phyloP scores from a whole-genome alignment of 345 rosid species.

The Heritiera littoralis region DNA sequence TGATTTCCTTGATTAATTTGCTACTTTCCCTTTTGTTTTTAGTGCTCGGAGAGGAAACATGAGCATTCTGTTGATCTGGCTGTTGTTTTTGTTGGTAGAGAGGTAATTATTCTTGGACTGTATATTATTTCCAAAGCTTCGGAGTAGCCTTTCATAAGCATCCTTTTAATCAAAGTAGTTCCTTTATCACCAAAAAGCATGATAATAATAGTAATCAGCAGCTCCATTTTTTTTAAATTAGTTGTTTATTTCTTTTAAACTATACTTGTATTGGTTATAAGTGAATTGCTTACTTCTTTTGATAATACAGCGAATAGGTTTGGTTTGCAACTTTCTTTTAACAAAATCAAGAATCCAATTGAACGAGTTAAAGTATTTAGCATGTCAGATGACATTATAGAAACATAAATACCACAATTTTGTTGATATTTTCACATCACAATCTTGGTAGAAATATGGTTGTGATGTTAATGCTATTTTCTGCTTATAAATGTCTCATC shows the following conservation, averaged over 20 bases:
- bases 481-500: not conserved
- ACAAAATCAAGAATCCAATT: not conserved
- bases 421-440: not conserved
- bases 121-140: not conserved
- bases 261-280: not conserved
- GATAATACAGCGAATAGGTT: not conserved
- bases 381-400: not conserved
- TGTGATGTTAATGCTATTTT: constrained; percentile 4
- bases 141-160: not conserved
- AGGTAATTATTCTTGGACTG: constrained; percentile 47
- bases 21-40: constrained; percentile 4
- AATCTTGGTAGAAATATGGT: not conserved
- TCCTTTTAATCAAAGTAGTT: not conserved
- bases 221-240: no score
- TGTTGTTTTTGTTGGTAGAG: constrained; percentile 82
- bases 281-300: not conserved
- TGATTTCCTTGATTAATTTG: not conserved
- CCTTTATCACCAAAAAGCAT: not conserved
- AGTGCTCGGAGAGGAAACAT: constrained; percentile 70
- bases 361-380: not conserved
- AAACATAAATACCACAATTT: not conserved
- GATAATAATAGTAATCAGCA: no score
- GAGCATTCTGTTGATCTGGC: constrained; percentile 66
- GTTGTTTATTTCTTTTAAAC: no score
- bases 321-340: not conserved